Conservation (phyloP, 2,329 filamentous ascomycete genomes). For the Didymella glomerata region DNA sequence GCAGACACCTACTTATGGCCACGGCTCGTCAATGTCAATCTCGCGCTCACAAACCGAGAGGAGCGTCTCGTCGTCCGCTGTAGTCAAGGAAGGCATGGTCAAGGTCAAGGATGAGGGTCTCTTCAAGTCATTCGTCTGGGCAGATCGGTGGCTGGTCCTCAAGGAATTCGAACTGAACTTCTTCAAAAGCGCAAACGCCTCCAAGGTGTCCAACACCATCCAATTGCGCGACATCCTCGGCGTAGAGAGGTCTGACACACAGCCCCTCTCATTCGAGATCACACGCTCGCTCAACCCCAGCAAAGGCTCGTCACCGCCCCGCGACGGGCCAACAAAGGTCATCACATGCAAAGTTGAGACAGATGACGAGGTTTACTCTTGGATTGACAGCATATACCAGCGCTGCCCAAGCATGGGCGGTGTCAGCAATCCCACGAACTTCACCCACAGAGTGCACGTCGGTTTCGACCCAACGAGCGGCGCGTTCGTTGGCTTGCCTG, state of each 20-base stretch:
- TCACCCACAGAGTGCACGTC: slow-evolving; percentile 95
- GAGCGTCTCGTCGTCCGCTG: slow-evolving; percentile 44
- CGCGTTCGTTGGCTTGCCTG: slow-evolving; percentile 91
- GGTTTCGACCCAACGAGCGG: slow-evolving; percentile 96
- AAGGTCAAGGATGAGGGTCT: slow-evolving; percentile 91
- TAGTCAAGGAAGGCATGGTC: slow-evolving; percentile 73
- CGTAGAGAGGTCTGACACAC: slow-evolving; percentile 88
- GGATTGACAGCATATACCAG: slow-evolving; percentile 98
- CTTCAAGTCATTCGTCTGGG: slow-evolving; percentile 83
- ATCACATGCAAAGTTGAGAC: slow-evolving; percentile 93
- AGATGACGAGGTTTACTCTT: slow-evolving; percentile 97
- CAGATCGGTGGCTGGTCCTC: slow-evolving; percentile 89
- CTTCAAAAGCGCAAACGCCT: slow-evolving; percentile 84
- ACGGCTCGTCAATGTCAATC: slow-evolving; percentile 52
- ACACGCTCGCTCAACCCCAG: slow-evolving; percentile 72
- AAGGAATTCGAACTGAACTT: slow-evolving; percentile 95
- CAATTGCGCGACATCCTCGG: slow-evolving; percentile 86
- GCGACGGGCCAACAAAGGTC: slow-evolving; percentile 81
- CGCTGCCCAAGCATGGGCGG: slow-evolving; percentile 97
- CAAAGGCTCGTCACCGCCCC: slow-evolving; percentile 71
- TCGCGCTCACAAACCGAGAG: slow-evolving; percentile 54
- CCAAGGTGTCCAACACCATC: slow-evolving; percentile 84
- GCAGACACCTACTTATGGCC: slow-evolving; percentile 63
- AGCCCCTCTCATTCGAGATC: slow-evolving; percentile 93
- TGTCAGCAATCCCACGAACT: slow-evolving; percentile 98